Evolutionary conservation across 129 eudicot species (phyloP).

Genomic region (Silybum marianum): DNA sequence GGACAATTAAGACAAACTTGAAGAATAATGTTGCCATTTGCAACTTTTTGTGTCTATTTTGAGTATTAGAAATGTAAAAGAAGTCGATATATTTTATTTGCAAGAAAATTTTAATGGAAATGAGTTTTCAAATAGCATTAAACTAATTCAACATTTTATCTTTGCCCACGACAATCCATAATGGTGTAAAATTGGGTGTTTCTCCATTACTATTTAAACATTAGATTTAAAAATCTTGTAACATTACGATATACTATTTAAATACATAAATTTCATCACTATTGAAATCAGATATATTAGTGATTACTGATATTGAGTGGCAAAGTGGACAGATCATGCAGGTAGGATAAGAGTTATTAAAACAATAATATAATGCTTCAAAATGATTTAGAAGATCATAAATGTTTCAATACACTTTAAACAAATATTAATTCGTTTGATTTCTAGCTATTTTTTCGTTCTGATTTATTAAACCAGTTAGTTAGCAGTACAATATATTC

Average conservation of each 20-base stretch:
- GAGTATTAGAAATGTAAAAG: no score
- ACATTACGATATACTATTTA: not conserved
- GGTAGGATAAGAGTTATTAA: not conserved
- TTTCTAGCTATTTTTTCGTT: no score
- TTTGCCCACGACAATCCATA: not conserved
- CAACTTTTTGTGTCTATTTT: not conserved
- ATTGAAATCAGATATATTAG: no score
- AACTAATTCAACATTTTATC: not conserved
- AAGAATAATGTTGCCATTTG: not conserved
- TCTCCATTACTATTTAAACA: not conserved
- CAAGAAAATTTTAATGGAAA: no score
- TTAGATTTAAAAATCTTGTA: not conserved
- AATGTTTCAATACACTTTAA: no score
- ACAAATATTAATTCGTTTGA: not conserved
- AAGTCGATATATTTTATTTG: not conserved
- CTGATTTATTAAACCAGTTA: not conserved
- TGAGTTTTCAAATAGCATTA: not conserved
- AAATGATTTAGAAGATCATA: not conserved
- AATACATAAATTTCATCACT: not conserved
- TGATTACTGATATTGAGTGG: no score
- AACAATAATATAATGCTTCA: not conserved
- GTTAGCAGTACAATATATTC: not conserved
- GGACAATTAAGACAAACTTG: not conserved
- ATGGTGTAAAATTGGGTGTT: not conserved
- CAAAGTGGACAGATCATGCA: no score